Evolutionary conservation across 1,284 basidiomycete genomes (phyloP), one percentile per base, ranked within the genome.

Genomic region (Schizophyllum amplum): DNA sequence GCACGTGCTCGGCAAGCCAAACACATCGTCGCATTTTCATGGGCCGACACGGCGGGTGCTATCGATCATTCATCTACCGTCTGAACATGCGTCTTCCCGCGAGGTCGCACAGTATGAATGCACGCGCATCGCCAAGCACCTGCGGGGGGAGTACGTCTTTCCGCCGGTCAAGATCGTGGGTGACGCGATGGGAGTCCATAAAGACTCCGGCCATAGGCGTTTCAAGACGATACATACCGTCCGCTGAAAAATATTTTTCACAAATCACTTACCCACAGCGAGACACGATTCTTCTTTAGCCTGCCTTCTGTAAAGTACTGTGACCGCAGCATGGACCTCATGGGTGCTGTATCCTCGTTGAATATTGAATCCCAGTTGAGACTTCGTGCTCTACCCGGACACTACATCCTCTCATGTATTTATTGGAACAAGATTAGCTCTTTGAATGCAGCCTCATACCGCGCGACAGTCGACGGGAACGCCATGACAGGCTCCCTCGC

Each of bases 401-500:
- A n/a, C n/a, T n/a, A n/a, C n/a, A n/a, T n/a, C n/a, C n/a, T n/a
- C n/a, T n/a, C n/a, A n/a, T n/a, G n/a, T n/a, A n/a, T n/a, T n/a
- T n/a, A n/a, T n/a, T n/a, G n/a, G n/a, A n/a, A 73, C 24, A 68
- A 53, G 24, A 65, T 59, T 4, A 72, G 77, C 27, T 62, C 56
- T 21, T 57, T 61, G 59, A 71, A 74, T 20, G 69, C 68, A 22
- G 71, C 71, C 59, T 67, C 68, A 61, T 80, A 84, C 23, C 83
- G 72, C 47, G 68, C 69, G 4, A 72, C 69, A n/a, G 76, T 74
- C 2, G 77, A 80, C 9, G 75, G 64, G 55, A 87, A 76, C 7
- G 77, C 68, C 73, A 81, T 74, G n/a, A 77, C 58, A 1, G 83
- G 83, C 61, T 90, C 87, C 48, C 66, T 71, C 24, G 78, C 77